Percentiles rank a stretch among this genome's conserved stretches.
These are phyloP conservation scores for Daedalea quercina DNA, from an alignment of 768 basidiomycete genomes.

Conservation along the genomic window DNA sequence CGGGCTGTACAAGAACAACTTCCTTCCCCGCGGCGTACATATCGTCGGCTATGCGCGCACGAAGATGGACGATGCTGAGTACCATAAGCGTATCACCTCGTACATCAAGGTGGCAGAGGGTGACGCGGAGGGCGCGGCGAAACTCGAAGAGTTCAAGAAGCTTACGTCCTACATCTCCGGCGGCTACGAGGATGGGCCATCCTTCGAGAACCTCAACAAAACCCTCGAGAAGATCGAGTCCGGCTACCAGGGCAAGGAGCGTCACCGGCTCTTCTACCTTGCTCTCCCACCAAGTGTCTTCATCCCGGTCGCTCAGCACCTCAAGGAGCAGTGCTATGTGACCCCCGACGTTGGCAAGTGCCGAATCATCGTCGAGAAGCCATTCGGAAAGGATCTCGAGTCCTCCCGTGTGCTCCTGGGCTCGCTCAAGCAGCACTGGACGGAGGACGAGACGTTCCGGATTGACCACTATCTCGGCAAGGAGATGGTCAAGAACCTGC, in stretches of 20 bases:
- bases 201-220: constrained; percentile 72
- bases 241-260: constrained; percentile 50
- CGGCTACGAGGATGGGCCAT: constrained; percentile 76
- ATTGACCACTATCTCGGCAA: constrained; percentile 99
- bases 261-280: constrained; percentile 92
- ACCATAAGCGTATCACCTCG: constrained; percentile 73
- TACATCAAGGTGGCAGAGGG: constrained; percentile 80
- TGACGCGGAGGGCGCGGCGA: constrained; percentile 45
- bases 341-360: constrained; percentile 60
- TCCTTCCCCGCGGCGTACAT: constrained; percentile 77
- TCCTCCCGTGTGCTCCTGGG: constrained; percentile 74
- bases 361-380: constrained; percentile 96
- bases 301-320: constrained; percentile 75
- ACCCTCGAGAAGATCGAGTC: constrained; percentile 76
- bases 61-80: constrained; percentile 85
- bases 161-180: constrained; percentile 80
- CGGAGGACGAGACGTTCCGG: constrained; percentile 96
- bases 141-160: constrained; percentile 80
- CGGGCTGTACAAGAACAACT: constrained; percentile 72
- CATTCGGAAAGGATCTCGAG: constrained; percentile 92
- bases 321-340: constrained; percentile 76
- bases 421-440: constrained; percentile 82
- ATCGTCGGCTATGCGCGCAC: constrained; percentile 97
- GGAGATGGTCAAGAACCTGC: constrained; percentile 99
- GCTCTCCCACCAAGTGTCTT: constrained; percentile 98